A percentile compares a stretch with the other conserved stretches of the same genome.
phyloP scores from a whole-genome alignment of 495 filamentous ascomycete species.

The Parathielavia hyrcaniae region DNA sequence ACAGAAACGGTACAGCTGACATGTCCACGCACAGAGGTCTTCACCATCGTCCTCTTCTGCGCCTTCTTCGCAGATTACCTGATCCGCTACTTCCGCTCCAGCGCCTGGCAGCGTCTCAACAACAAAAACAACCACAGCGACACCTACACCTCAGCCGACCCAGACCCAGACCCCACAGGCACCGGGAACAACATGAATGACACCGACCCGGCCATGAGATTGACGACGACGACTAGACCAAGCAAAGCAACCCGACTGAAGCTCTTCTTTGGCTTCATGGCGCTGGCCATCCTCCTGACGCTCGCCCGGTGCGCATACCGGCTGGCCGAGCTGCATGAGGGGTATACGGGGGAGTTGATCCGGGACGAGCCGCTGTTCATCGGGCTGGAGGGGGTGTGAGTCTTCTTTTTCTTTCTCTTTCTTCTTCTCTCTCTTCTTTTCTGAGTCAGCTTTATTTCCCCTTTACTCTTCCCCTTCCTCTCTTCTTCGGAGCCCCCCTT shows the following conservation, averaged over 20 bases:
- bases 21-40: no score
- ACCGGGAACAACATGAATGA: background rate
- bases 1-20: no score
- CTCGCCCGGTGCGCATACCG: slow-evolving; percentile 43
- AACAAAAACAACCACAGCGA: no score
- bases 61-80: slow-evolving; percentile 39
- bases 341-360: slow-evolving; percentile 41
- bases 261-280: slow-evolving; percentile 39
- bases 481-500: no score
- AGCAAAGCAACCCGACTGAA: slow-evolving; percentile 21
- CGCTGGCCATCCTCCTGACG: slow-evolving; percentile 38
- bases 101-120: background rate
- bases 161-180: background rate
- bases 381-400: slow-evolving; percentile 44
- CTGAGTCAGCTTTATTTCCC: background rate
- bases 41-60: slow-evolving; percentile 40
- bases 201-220: no score
- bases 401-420: background rate
- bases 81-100: slow-evolving; percentile 27
- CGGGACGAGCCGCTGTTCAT: slow-evolving; percentile 42
- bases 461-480: background rate
- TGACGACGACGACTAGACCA: no score
- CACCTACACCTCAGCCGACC: no score
- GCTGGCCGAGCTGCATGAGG: slow-evolving; percentile 45
- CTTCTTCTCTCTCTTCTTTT: background rate